Evolutionary conservation across 2,329 filamentous ascomycete species (phyloP).

Genomic region (Cordyceps farinosa): DNA sequence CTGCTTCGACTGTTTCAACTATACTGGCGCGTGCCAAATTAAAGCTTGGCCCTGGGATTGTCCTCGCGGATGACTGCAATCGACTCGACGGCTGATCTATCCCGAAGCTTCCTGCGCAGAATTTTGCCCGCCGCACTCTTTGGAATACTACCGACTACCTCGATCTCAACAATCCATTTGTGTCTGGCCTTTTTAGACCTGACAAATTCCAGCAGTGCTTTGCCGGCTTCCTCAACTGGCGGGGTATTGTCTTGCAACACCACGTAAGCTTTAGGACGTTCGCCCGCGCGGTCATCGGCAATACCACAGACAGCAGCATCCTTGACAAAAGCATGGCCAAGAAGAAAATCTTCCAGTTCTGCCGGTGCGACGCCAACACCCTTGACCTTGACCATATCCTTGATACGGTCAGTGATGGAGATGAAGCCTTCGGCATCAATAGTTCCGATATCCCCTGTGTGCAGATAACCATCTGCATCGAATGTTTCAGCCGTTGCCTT

Average conservation of each 20-base stretch:
- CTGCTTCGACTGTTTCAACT: too few relatives aligned
- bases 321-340: slow-evolving; percentile 53
- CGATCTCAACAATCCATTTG: slow-evolving; percentile 52
- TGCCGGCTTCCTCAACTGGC: slow-evolving; percentile 25
- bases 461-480: slow-evolving; percentile 52
- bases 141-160: slow-evolving; percentile 51
- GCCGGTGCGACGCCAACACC: slow-evolving; percentile 60
- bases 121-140: slow-evolving; percentile 63
- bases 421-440: slow-evolving; percentile 55
- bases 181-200: slow-evolving; percentile 51
- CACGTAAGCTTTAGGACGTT: slow-evolving; percentile 56
- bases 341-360: slow-evolving; percentile 60
- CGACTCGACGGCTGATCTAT: slow-evolving; percentile 22
- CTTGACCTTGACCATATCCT: slow-evolving; percentile 67
- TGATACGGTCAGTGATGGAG: slow-evolving; percentile 58
- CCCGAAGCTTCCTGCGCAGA: slow-evolving; percentile 49
- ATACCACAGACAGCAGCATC: slow-evolving; percentile 56
- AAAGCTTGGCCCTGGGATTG: slow-evolving; percentile 14
- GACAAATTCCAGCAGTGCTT: slow-evolving; percentile 48
- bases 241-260: slow-evolving; percentile 31
- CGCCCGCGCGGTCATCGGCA: slow-evolving; percentile 51
- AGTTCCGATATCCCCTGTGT: slow-evolving; percentile 56
- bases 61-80: slow-evolving; percentile 16
- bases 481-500: slow-evolving; percentile 46
- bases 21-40: too few relatives aligned